Evolutionary conservation across 371 early-diverging fungal species (phyloP).

Genomic region (Mortierella sp.): DNA sequence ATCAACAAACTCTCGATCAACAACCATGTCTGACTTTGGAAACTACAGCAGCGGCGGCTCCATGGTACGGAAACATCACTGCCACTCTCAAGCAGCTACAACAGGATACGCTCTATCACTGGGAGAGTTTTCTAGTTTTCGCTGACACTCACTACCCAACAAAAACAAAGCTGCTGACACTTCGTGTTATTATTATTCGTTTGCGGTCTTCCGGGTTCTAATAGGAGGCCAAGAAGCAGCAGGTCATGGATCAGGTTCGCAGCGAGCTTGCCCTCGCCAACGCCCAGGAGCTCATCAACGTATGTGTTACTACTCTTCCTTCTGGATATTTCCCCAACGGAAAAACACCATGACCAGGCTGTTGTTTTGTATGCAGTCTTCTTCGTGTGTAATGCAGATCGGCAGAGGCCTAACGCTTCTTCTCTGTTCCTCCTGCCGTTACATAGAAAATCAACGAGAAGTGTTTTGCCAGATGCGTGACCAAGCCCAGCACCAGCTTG

Average conservation of each 20-base stretch:
- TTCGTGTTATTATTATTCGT: background rate
- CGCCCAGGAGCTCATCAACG: conserved; percentile 89
- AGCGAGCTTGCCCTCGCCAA: conserved; percentile 89
- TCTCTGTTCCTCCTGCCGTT: background rate
- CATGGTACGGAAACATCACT: conserved; percentile 40
- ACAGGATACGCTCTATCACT: no score
- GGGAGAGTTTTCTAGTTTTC: background rate
- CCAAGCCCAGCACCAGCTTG: conserved; percentile 81
- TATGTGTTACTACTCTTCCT: conserved; percentile 51
- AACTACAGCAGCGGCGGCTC: conserved; percentile 55
- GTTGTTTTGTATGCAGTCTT: no score
- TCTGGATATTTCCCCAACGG: background rate
- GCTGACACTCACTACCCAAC: background rate
- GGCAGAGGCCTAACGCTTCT: background rate
- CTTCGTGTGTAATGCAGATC: background rate
- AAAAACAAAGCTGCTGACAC: conserved; percentile 1
- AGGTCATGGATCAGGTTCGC: conserved; percentile 89
- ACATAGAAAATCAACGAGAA: conserved; percentile 86
- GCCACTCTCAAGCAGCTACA: background rate
- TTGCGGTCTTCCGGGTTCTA: background rate
- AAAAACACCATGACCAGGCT: no score
- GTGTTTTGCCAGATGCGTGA: conserved; percentile 86
- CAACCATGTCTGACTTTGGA: conserved; percentile 59
- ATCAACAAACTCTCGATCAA: conserved; percentile 11
- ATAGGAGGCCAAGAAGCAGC: conserved; percentile 79